Evolutionary conservation across 768 basidiomycete genomes (phyloP).

Genomic region (Inosperma sp.): DNA sequence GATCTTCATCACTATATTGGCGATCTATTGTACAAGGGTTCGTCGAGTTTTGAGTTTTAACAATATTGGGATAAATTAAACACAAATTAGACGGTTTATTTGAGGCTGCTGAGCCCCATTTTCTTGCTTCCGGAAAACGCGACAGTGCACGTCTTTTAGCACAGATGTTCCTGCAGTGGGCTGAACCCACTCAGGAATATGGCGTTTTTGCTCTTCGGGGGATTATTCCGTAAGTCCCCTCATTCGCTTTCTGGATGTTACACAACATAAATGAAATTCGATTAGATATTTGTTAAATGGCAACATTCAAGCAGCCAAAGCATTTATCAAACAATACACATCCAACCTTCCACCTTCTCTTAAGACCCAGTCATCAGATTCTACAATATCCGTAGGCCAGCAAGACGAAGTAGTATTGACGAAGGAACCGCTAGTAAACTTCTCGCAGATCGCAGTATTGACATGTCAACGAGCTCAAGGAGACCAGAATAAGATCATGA

Average conservation of each 20-base stretch:
- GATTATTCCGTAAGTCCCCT: constrained; percentile 68
- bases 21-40: constrained; percentile 82
- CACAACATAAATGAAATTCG: neutral
- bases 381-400: constrained; percentile 46
- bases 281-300: constrained; percentile 75
- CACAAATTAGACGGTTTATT: constrained; percentile 84
- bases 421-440: constrained; percentile 75
- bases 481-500: constrained; percentile 67
- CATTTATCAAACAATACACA: constrained; percentile 83
- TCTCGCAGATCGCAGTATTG: constrained; percentile 81
- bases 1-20: constrained; percentile 88
- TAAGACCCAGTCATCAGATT: constrained; percentile 36
- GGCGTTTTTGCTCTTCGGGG: constrained; percentile 84
- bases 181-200: constrained; percentile 41
- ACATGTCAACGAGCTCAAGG: constrained; percentile 87
- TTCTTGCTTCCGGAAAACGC: constrained; percentile 80
- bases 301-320: constrained; percentile 87
- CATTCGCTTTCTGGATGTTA: too few relatives aligned
- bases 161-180: constrained; percentile 84
- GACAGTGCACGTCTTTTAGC: constrained; percentile 87
- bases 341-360: constrained; percentile 52
- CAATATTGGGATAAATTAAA: too few relatives aligned
- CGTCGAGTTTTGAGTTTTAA: too few relatives aligned
- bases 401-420: constrained; percentile 67
- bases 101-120: constrained; percentile 72